phyloP scores from a whole-genome alignment of 208 protist species.

The Leishmania martiniquensis region DNA sequence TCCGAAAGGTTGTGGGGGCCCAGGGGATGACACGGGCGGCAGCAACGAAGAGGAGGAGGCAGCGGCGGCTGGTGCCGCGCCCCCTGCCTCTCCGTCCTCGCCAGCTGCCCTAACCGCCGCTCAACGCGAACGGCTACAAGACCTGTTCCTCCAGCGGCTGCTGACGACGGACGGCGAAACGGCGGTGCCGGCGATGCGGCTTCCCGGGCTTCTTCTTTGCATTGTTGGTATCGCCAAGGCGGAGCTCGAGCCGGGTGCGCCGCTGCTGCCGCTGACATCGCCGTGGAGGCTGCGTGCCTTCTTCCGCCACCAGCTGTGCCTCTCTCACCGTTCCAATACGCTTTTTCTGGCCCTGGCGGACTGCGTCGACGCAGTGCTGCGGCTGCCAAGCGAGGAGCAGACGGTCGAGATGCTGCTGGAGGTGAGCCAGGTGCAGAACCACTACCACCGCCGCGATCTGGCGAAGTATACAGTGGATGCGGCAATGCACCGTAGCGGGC shows the following conservation, averaged over 20 bases:
- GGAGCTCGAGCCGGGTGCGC: slow-evolving; percentile 19
- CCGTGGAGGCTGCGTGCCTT: slow-evolving; percentile 77
- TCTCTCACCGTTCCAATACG: slow-evolving; percentile 75
- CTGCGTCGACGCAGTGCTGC: slow-evolving; percentile 72
- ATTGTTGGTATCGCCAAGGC: slow-evolving; percentile 52
- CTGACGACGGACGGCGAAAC: slow-evolving; percentile 90
- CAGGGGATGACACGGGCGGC: slow-evolving; percentile 14
- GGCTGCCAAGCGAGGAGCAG: slow-evolving; percentile 46
- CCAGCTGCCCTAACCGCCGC: slow-evolving; percentile 3
- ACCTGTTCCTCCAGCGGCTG: slow-evolving; percentile 72
- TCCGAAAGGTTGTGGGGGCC: slow-evolving; percentile 10
- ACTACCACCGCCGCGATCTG: slow-evolving; percentile 85
- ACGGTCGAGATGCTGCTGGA: slow-evolving; percentile 76
- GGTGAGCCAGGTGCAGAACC: slow-evolving; percentile 83
- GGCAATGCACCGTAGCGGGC: slow-evolving; percentile 62
- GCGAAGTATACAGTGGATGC: slow-evolving; percentile 68
- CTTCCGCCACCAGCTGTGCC: slow-evolving; percentile 81
- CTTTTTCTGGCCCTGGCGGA: slow-evolving; percentile 66
- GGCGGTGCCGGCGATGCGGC: slow-evolving; percentile 57
- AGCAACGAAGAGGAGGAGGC: slow-evolving; percentile 9
- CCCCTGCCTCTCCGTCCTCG: slow-evolving; percentile 1
- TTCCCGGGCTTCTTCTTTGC: slow-evolving; percentile 70
- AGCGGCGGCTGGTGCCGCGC: slow-evolving; percentile 16
- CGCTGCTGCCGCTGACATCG: slow-evolving; percentile 48
- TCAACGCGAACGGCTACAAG: slow-evolving; percentile 29